Base-by-base conservation (phyloP, 2,329 filamentous ascomycete species). In the Diaporthe sp. region DNA sequence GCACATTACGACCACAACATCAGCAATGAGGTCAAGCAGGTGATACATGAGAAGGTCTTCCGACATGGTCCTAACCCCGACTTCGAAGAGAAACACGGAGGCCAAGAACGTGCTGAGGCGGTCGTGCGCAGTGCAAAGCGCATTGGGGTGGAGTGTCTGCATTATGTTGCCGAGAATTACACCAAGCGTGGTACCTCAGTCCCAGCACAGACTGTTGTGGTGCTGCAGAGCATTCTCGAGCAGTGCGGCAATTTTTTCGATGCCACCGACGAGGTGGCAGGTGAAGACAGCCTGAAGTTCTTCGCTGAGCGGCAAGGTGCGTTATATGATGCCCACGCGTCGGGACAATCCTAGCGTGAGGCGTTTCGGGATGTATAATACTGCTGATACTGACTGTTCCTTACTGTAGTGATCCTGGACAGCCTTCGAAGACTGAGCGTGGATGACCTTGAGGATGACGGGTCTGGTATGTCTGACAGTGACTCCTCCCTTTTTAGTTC, bases 371-470 rank as follows among this genome's bases (percentile, higher is more conserved):
- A 2, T 28, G 12, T 39, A 17, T 4, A 25, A 28, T 53, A 22
- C 31, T 68, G 13, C 8, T 68, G 31, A 34, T n/a, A 17, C 75
- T 51, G 10, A 65, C 9, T n/a, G 22, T 34, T 17, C 37, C 5
- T 34, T 49, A 34, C 31, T 39, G 37, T 70, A 88, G 86, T 71
- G 53, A 84, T 90, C 5, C 76, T 88, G 17, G 86, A 87, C 20
- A 80, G 84, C n/a, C 86, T 94, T 79, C 86, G 85, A 51, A 85
- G 84, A 65, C 82, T 93, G n/a, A 85, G 89, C 58, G 86, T 91
- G 22, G 90, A 91, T 67, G 88, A 91, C 76, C 80, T 90, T 73
- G 90, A 91, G 76, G 90, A 91, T 71, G 90, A 91, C 72, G 89
- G 84, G 78, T 91, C 90, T 78, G 90, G 90, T 90, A 89, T 84